Percentiles rank a stretch among this genome's conserved stretches.
Conservation (phyloP, 805 yeast genomes). For the Cyberlindnera bimundalis region DNA sequence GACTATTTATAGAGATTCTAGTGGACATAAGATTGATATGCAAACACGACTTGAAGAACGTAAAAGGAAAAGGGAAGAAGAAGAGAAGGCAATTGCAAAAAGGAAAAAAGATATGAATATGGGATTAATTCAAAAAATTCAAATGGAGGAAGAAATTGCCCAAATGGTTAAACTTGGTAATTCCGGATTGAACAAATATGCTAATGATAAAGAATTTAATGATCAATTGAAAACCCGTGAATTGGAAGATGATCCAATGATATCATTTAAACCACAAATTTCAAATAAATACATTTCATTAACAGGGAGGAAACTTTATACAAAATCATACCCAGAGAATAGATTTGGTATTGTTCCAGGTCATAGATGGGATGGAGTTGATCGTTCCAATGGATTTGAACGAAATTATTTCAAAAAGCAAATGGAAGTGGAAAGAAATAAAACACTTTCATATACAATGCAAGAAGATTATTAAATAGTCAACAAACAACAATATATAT, state of each 20-base stretch:
- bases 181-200: slow-evolving; percentile 30
- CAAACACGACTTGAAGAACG: slow-evolving; percentile 28
- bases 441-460: slow-evolving; percentile 33
- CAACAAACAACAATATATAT: too few species aligned
- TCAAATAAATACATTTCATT: slow-evolving; percentile 26
- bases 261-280: slow-evolving; percentile 37
- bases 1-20: slow-evolving; percentile 58
- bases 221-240: slow-evolving; percentile 30
- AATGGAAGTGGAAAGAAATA: slow-evolving; percentile 33
- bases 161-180: slow-evolving; percentile 28
- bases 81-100: slow-evolving; percentile 28
- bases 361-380: slow-evolving; percentile 87
- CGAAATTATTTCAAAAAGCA: slow-evolving; percentile 48
- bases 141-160: slow-evolving; percentile 34
- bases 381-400: slow-evolving; percentile 87
- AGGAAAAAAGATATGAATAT: slow-evolving; percentile 31
- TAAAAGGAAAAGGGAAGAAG: slow-evolving; percentile 27
- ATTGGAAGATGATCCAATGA: slow-evolving; percentile 64
- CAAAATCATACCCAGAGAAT: slow-evolving; percentile 57
- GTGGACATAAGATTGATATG: slow-evolving; percentile 52
- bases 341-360: slow-evolving; percentile 80
- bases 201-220: slow-evolving; percentile 39
- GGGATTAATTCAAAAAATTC: slow-evolving; percentile 39
- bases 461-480: slow-evolving; percentile 39
- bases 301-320: slow-evolving; percentile 54